Base-by-base conservation (phyloP, 768 basidiomycete species). In the Cystobasidium tubakii region DNA sequence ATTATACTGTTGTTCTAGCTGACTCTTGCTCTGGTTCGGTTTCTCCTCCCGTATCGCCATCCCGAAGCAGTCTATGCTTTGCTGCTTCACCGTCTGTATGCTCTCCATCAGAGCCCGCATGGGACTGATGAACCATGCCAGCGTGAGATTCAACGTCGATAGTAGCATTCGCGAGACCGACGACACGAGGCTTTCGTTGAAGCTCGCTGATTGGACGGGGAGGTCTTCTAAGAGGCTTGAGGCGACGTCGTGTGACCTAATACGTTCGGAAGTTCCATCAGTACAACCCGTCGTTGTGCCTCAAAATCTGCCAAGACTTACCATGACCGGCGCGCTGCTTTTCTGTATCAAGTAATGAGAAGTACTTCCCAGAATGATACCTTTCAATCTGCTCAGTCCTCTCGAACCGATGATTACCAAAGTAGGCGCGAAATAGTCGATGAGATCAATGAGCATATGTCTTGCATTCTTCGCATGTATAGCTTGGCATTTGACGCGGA, bases 401-500 rank as follows among this genome's bases (percentile, higher is more conserved):
- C 79, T 76, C 55, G 76, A 77, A 3, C 79, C 79, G 4, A 80
- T 73, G 17, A 80, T 73, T 21, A 80, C 79, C 17, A 80, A 31
- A 10, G 79, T 80, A 7, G 79, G 79, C 36, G 78, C 76, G 62
- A 77, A 74, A 66, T 74, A 80, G 72, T 80, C 79, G 19, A 80
- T 79, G 76, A 80, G 77, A 46, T 80, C 79, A 31, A 80, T 71
- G 0, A 80, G 57, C 79, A 80, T 80, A 44, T 80, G 79, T 23
- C 77, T 31, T 12, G 78, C 77, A 44, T 77, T 77, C 66, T 76
- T 76, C 3, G 76, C 76, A 31, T 75, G 75, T 7, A 75, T 75
- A 12, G 94, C 93, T 82, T 98, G 93, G 81, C 95, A 98, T 1
- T 87, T 84, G 44, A 98, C 87, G 0, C 87, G 88, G 33, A 96